phyloP scores from a whole-genome alignment of 371 early-diverging fungal species.

The Apophysomyces ossiformis region DNA sequence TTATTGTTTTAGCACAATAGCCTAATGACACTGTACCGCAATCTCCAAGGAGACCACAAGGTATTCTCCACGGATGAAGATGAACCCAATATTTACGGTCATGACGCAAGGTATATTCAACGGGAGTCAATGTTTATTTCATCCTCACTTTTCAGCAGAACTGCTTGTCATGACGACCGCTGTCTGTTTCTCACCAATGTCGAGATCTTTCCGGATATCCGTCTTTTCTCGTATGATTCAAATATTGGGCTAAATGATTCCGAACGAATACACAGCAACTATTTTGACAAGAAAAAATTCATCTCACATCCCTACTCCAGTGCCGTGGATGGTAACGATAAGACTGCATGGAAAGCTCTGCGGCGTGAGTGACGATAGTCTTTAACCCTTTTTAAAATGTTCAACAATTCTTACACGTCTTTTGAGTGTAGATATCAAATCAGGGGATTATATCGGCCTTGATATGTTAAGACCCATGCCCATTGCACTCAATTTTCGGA shows the following conservation, averaged over 20 bases:
- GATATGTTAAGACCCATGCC: constrained; percentile 63
- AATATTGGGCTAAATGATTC: constrained; percentile 47
- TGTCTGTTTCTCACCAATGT: constrained; percentile 65
- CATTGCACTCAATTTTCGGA: constrained; percentile 47
- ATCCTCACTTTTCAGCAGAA: neutral
- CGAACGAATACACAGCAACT: constrained; percentile 54
- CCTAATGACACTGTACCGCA: constrained; percentile 44
- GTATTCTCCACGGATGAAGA: constrained; percentile 41
- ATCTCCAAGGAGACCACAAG: constrained; percentile 32
- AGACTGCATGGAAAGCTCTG: constrained; percentile 45
- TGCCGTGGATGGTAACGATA: constrained; percentile 58
- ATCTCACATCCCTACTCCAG: constrained; percentile 47
- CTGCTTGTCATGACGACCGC: constrained; percentile 56
- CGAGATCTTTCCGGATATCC: constrained; percentile 51
- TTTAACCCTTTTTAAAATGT: no score
- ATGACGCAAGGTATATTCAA: constrained; percentile 33
- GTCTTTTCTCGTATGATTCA: constrained; percentile 56
- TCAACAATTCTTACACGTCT: no score
- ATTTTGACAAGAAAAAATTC: constrained; percentile 38
- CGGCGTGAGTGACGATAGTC: constrained; percentile 28
- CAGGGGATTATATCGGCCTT: constrained; percentile 67
- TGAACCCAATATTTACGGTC: constrained; percentile 43
- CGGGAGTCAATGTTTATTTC: neutral
- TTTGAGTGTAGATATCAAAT: constrained; percentile 34
- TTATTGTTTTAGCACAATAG: constrained; percentile 39